Evolutionary conservation across 495 filamentous ascomycete species (phyloP), one percentile per base, ranked within the genome.

Genomic region (Hyaloscypha bicolor): DNA sequence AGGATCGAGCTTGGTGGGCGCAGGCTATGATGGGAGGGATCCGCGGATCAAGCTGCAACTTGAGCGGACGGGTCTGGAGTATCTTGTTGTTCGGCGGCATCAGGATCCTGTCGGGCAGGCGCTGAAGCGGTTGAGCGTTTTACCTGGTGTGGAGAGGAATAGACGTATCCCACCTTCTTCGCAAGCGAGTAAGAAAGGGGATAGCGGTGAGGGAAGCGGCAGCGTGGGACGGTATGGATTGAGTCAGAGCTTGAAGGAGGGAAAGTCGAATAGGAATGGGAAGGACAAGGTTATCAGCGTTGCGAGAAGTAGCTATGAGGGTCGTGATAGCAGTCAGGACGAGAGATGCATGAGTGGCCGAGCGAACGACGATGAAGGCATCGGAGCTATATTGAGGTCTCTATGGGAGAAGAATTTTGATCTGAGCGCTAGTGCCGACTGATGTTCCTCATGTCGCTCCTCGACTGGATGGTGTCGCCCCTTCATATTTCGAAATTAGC

Each of bases 101-200:
- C 88, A 88, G 63, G 88, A 90, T 69, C 89, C 89, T 2, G 79
- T 90, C 6, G 83, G 80, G 3, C 80, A 85, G 39, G 88, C 85
- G 5, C 72, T 90, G 22, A 74, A 74, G 25, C 79, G 88, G n/a
- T 70, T 90, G 3, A 74, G 76, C 33, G 78, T 83, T 37, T 74
- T 85, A 5, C 82, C 83, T 1, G 81, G 79, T 21, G 74, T 78
- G 33, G 79, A 81, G 51, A 82, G 80, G 66, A 80, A 76, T 64
- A 76, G 78, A 35, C 76, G 75, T 51, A 82, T 85, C 52, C 79
- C 81, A 22, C 63, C 69, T 60, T 72, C 70, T n/a, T 25, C 42
- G 14, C 45, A 55, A 29, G 61, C 63, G 55, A 55, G 21, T 42
- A 61, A 60, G 73, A 65, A 62, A 55, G 68, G 72, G 68, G 65